Percentiles rank a stretch among this genome's conserved stretches.
Evolutionary conservation across 495 filamentous ascomycete species (phyloP).

Genomic region (Astrothelium subdiscretum): DNA sequence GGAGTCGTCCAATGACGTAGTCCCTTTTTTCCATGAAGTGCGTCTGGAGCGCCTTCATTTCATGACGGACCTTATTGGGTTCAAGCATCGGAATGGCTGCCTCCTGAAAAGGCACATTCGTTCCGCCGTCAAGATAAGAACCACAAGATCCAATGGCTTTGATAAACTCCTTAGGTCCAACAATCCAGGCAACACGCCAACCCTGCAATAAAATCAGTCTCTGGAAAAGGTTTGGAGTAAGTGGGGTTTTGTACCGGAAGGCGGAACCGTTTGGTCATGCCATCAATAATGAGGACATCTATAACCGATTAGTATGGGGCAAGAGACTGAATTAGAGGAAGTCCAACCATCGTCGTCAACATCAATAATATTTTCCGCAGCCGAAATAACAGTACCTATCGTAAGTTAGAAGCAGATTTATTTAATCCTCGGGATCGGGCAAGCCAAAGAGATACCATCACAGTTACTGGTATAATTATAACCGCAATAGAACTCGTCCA

Average conservation of each 20-base stretch:
- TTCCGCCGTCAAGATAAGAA: constrained; percentile 89
- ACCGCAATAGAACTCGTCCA: constrained; percentile 94
- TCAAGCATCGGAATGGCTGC: constrained; percentile 88
- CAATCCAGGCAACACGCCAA: constrained; percentile 93
- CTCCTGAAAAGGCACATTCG: constrained; percentile 91
- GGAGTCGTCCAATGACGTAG: constrained; percentile 66
- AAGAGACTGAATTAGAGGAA: not conserved
- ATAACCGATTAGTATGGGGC: constrained; percentile 37
- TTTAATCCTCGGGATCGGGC: not conserved
- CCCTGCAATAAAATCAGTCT: constrained; percentile 29
- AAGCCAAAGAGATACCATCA: constrained; percentile 42
- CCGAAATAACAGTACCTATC: constrained; percentile 54
- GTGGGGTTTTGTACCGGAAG: constrained; percentile 39
- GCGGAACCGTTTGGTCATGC: constrained; percentile 92
- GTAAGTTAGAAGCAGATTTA: not conserved
- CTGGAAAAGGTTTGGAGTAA: too few relatives aligned
- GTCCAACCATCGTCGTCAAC: constrained; percentile 49
- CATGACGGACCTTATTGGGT: constrained; percentile 60
- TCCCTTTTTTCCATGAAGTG: constrained; percentile 89
- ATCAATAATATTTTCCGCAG: constrained; percentile 70
- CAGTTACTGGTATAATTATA: constrained; percentile 66
- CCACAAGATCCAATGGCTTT: constrained; percentile 87
- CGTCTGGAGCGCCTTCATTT: constrained; percentile 79
- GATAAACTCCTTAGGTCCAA: constrained; percentile 94
- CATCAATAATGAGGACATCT: constrained; percentile 88